phyloP scores from a whole-genome alignment of 345 rosid genomes.

The Boechera stricta region DNA sequence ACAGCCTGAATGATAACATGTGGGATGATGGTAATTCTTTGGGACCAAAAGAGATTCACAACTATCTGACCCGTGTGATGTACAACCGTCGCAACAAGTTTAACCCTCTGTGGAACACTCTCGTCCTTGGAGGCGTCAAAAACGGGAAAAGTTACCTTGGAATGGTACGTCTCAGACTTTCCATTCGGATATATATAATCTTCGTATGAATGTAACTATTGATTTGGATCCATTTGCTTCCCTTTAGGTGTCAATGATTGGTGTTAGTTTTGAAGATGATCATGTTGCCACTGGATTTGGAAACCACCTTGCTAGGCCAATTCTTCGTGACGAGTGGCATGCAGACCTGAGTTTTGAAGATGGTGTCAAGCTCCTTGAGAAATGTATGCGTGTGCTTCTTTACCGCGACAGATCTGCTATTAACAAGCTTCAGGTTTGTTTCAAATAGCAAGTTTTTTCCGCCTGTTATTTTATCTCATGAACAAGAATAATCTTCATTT shows the following conservation, averaged over 20 bases:
- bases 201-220: slow-evolving; percentile 17
- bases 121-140: slow-evolving; percentile 95
- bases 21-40: slow-evolving; percentile 99
- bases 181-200: not conserved
- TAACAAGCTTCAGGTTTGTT: slow-evolving; percentile 92
- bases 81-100: slow-evolving; percentile 97
- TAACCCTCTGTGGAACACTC: slow-evolving; percentile 95
- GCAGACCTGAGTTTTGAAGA: slow-evolving; percentile 91
- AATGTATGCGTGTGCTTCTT: slow-evolving; percentile 96
- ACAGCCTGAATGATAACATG: slow-evolving; percentile 94
- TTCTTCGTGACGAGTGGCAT: slow-evolving; percentile 95
- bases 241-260: slow-evolving; percentile 85
- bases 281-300: slow-evolving; percentile 99
- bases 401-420: slow-evolving; percentile 98
- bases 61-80: slow-evolving; percentile 90
- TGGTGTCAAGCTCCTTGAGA: slow-evolving; percentile 89
- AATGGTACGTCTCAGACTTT: slow-evolving; percentile 55
- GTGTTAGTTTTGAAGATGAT: slow-evolving; percentile 88
- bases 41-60: slow-evolving; percentile 99
- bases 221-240: slow-evolving; percentile 28
- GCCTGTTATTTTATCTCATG: not conserved
- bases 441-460: not conserved
- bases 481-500: not conserved
- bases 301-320: slow-evolving; percentile 94
- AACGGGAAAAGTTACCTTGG: slow-evolving; percentile 95